Conservation (phyloP, 208 protist genomes). For the Trypanosoma mega region DNA sequence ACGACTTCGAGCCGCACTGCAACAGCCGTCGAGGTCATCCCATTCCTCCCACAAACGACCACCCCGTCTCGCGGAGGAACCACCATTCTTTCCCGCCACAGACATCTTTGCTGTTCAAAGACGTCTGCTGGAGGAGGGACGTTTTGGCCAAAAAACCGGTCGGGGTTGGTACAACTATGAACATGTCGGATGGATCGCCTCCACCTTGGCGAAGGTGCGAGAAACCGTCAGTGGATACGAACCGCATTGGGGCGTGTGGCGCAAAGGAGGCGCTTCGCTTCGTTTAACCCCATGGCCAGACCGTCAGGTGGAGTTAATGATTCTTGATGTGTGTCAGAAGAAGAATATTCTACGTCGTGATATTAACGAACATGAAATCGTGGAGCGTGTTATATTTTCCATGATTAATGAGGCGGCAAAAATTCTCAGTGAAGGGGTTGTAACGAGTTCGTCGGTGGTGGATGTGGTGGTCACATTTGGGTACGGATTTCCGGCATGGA, state of each 20-base stretch:
- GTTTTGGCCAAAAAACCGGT: slow-evolving; percentile 70
- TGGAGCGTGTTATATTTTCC: slow-evolving; percentile 81
- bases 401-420: slow-evolving; percentile 91
- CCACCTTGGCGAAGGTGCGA: background rate
- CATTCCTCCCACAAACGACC: too few relatives aligned
- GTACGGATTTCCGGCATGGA: slow-evolving; percentile 82
- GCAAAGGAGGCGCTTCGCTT: slow-evolving; percentile 4
- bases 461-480: slow-evolving; percentile 86
- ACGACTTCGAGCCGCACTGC: slow-evolving; percentile 9
- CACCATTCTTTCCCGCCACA: slow-evolving; percentile 27
- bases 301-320: slow-evolving; percentile 51
- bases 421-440: slow-evolving; percentile 74
- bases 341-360: slow-evolving; percentile 61
- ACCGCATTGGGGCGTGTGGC: slow-evolving; percentile 3
- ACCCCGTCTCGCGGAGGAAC: too few relatives aligned
- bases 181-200: background rate
- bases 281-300: slow-evolving; percentile 35
- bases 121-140: slow-evolving; percentile 42
- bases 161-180: slow-evolving; percentile 81
- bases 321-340: slow-evolving; percentile 44
- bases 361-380: slow-evolving; percentile 79
- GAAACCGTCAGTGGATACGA: background rate
- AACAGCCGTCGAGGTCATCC: background rate
- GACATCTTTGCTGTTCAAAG: slow-evolving; percentile 53
- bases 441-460: slow-evolving; percentile 65